Conservation (phyloP, 768 basidiomycete genomes). For the Russula virescens region DNA sequence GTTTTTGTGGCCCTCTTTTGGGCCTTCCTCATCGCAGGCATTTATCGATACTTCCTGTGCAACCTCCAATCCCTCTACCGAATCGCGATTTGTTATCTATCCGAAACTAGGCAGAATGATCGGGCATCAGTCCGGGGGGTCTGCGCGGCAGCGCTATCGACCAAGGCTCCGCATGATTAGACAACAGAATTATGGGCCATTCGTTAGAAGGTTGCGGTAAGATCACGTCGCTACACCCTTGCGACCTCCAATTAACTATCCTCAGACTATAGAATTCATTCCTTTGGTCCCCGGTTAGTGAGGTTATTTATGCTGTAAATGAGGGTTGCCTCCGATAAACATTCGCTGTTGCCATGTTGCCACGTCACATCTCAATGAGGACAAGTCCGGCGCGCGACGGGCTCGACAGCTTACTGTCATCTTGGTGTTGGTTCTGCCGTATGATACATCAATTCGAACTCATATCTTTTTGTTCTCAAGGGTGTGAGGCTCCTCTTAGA, state of each 20-base stretch:
- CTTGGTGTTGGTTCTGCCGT: no score
- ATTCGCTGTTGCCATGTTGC: not conserved
- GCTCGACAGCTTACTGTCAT: no score
- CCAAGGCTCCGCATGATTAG: not conserved
- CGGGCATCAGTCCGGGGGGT: conserved; percentile 3
- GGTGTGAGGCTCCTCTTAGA: no score
- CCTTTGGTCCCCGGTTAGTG: not conserved
- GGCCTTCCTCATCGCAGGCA: conserved; percentile 43
- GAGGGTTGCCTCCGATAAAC: not conserved
- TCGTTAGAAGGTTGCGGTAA: not conserved
- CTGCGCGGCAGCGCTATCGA: not conserved
- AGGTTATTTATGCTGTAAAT: no score
- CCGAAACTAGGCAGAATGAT: conserved; percentile 39
- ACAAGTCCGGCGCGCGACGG: no score
- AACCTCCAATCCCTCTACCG: conserved; percentile 47
- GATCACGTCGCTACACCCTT: not conserved
- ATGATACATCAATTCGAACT: no score
- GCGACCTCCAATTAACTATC: not conserved
- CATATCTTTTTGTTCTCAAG: no score
- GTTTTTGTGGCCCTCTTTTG: conserved; percentile 35
- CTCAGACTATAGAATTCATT: not conserved
- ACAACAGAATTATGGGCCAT: conserved; percentile 8
- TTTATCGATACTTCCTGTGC: conserved; percentile 52
- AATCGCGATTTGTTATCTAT: conserved; percentile 57
- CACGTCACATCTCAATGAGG: not conserved